Evolutionary conservation across 768 basidiomycete species (phyloP).

Genomic region (Pulveroboletus frians): DNA sequence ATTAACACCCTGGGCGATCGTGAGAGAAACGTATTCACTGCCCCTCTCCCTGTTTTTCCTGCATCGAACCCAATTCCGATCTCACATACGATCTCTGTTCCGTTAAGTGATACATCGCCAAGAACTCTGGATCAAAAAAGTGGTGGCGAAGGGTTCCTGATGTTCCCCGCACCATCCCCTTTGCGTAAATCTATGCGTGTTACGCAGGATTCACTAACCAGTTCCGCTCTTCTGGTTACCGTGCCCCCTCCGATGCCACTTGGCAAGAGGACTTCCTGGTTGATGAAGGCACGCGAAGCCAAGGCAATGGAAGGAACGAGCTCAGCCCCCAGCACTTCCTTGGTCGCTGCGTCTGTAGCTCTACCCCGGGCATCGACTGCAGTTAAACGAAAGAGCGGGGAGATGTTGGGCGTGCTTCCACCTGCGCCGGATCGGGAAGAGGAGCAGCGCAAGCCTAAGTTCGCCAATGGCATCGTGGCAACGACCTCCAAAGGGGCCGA

Average conservation of each 20-base stretch:
- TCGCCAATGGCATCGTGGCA: conserved; percentile 39
- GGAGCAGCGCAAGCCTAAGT: conserved; percentile 45
- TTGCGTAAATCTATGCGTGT: conserved; percentile 62
- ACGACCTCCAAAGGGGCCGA: conserved; percentile 13
- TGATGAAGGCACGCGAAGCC: conserved; percentile 70
- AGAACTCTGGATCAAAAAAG: conserved; percentile 34
- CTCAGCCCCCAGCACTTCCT: conserved; percentile 24
- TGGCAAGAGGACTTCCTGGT: conserved; percentile 75
- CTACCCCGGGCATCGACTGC: conserved; percentile 21
- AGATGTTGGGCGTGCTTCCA: conserved; percentile 30
- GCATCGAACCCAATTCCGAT: conserved; percentile 4
- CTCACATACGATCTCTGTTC: conserved; percentile 28
- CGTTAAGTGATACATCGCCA: conserved; percentile 33
- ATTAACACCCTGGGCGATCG: conserved; percentile 1
- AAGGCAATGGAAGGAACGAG: conserved; percentile 55
- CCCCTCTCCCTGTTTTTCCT: conserved; percentile 18
- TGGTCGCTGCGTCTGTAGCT: not conserved
- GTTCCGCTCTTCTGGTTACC: conserved; percentile 31
- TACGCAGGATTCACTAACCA: conserved; percentile 40
- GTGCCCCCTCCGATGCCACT: conserved; percentile 35
- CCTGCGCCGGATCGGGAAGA: conserved; percentile 27
- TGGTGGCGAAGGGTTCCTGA: conserved; percentile 46
- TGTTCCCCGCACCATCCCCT: conserved; percentile 64
- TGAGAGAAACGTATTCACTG: conserved; percentile 22
- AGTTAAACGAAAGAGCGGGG: conserved; percentile 65